Evolutionary conservation across 2,329 filamentous ascomycete genomes (phyloP).

Genomic region (Calonectria pteridis): DNA sequence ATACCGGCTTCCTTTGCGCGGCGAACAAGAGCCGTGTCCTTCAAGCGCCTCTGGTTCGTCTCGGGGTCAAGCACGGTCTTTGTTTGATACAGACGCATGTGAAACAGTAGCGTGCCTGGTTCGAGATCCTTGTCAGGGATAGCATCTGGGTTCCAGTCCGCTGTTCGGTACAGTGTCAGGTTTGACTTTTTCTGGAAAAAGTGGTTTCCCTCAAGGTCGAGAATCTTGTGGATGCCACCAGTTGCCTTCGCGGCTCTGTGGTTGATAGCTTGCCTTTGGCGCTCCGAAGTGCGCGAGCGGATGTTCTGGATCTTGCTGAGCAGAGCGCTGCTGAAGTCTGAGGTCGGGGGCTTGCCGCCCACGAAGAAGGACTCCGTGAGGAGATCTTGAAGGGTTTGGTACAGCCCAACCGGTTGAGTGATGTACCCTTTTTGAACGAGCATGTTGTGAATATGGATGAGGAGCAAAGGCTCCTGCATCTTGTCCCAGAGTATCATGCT

Average conservation of each 20-base stretch:
- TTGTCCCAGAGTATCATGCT: constrained; percentile 48
- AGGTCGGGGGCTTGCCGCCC: constrained; percentile 22
- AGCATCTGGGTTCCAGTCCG: constrained; percentile 51
- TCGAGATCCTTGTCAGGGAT: constrained; percentile 52
- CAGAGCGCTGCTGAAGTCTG: constrained; percentile 24
- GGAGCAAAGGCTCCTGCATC: constrained; percentile 52
- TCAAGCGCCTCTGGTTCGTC: constrained; percentile 43
- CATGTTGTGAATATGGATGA: constrained; percentile 63
- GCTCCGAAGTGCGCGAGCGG: background rate
- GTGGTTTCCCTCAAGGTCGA: constrained; percentile 30
- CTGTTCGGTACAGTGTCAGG: constrained; percentile 46
- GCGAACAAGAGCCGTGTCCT: constrained; percentile 47
- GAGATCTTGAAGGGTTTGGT: constrained; percentile 38
- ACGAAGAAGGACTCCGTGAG: constrained; percentile 30
- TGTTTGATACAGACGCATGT: constrained; percentile 45
- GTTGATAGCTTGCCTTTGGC: background rate
- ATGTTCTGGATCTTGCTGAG: background rate
- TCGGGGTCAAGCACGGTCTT: constrained; percentile 42
- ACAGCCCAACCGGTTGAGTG: constrained; percentile 49
- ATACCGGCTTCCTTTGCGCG: constrained; percentile 25
- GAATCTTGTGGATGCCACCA: background rate
- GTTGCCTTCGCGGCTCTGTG: background rate
- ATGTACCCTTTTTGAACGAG: constrained; percentile 57
- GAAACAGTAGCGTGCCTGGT: constrained; percentile 39
- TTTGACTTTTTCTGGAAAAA: constrained; percentile 51